phyloP scores from a whole-genome alignment of 2,329 filamentous ascomycete species.

The Ophiostoma populinum region DNA sequence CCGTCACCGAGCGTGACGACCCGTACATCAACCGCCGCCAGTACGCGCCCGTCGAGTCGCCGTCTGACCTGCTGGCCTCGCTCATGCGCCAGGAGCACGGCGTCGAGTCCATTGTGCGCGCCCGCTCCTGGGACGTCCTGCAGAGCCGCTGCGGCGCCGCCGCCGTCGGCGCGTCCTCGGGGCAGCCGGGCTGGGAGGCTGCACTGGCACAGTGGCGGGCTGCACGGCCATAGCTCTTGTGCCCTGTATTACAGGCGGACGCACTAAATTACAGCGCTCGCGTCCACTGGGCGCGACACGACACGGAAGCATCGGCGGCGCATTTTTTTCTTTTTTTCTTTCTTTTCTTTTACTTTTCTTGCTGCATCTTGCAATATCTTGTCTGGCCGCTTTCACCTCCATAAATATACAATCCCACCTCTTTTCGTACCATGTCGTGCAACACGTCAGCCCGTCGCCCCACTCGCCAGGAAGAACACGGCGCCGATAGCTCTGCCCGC shows the following conservation, averaged over 20 bases:
- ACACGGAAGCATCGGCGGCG: background rate
- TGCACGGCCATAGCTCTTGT: background rate
- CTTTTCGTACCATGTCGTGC: background rate
- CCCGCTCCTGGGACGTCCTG: conserved; percentile 66
- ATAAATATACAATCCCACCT: background rate
- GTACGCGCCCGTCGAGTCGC: conserved; percentile 62
- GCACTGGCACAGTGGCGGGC: conserved; percentile 42
- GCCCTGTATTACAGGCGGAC: background rate
- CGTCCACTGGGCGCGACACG: too few relatives aligned
- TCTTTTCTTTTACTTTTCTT: background rate
- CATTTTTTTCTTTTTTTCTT: background rate
- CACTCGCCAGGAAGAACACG: conserved; percentile 10
- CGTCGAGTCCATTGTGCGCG: conserved; percentile 64
- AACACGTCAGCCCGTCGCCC: background rate
- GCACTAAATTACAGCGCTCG: too few relatives aligned
- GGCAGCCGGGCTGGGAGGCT: conserved; percentile 43
- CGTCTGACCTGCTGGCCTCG: conserved; percentile 62
- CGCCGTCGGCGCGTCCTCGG: conserved; percentile 23
- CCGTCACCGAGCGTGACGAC: conserved; percentile 73
- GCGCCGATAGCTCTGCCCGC: conserved; percentile 9
- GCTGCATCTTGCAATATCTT: too few relatives aligned
- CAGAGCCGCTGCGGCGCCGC: conserved; percentile 47
- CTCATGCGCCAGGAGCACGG: conserved; percentile 58
- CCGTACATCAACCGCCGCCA: conserved; percentile 70
- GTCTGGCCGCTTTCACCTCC: too few relatives aligned